Percentiles rank a stretch among this genome's conserved stretches.
Conservation (phyloP, 208 protist genomes). For the Acanthamoeba lenticulata region DNA sequence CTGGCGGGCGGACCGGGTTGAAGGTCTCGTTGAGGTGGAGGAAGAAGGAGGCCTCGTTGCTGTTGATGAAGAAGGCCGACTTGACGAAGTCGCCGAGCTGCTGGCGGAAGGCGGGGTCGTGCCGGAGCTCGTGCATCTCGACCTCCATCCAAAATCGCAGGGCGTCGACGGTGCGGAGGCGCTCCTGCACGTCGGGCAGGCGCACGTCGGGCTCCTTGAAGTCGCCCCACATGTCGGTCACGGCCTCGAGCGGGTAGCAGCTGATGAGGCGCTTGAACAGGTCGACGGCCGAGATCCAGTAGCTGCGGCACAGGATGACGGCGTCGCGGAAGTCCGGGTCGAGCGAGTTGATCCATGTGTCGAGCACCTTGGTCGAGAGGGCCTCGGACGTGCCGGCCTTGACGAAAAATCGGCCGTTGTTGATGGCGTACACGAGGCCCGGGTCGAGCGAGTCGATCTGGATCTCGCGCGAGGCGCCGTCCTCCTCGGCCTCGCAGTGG, state of each 20-base stretch:
- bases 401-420: neutral
- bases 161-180: neutral
- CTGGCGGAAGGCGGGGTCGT: neutral
- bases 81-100: neutral
- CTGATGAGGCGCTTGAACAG: neutral
- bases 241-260: neutral
- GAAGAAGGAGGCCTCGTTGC: constrained; percentile 34
- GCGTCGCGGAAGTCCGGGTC: constrained; percentile 39
- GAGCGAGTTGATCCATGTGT: neutral
- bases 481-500: constrained; percentile 11
- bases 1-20: neutral
- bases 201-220: neutral
- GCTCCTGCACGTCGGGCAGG: neutral
- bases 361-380: neutral
- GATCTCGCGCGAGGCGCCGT: neutral
- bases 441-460: neutral
- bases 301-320: neutral
- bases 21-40: neutral
- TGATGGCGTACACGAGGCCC: constrained; percentile 37
- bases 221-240: neutral
- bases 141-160: constrained; percentile 52
- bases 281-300: neutral
- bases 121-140: neutral
- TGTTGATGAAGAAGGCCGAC: neutral
- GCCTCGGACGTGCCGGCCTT: neutral